phyloP scores from a whole-genome alignment of 768 basidiomycete species.

The Nevesoporus exiguus region DNA sequence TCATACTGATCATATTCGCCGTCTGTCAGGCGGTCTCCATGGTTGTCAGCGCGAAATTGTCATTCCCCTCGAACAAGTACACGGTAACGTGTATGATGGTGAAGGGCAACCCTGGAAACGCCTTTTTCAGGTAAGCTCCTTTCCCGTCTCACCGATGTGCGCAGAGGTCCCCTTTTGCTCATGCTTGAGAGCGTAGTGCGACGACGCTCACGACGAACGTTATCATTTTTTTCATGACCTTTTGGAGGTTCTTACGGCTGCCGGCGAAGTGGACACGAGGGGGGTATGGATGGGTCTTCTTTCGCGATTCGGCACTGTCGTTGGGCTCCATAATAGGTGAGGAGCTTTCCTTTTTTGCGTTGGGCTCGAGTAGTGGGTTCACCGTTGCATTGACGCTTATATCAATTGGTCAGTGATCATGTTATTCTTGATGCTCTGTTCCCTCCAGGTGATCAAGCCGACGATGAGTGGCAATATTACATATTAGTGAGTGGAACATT shows the following conservation, averaged over 20 bases:
- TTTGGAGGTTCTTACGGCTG: constrained; percentile 16
- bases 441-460: constrained; percentile 8
- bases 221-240: constrained; percentile 16
- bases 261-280: constrained; percentile 7
- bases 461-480: constrained; percentile 18
- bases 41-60: constrained; percentile 12
- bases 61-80: constrained; percentile 7
- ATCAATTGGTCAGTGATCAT: constrained; percentile 7
- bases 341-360: not conserved
- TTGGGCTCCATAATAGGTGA: constrained; percentile 13
- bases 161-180: not conserved
- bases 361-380: not conserved
- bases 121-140: constrained; percentile 20
- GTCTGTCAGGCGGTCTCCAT: constrained; percentile 15
- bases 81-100: constrained; percentile 17
- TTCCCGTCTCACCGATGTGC: no score
- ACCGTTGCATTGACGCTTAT: not conserved
- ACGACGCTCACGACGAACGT: constrained; percentile 19
- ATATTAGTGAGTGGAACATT: constrained; percentile 15
- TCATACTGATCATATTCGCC: constrained; percentile 8
- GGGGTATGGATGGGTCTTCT: constrained; percentile 3
- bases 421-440: constrained; percentile 19
- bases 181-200: not conserved
- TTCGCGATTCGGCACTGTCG: constrained; percentile 19
- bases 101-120: constrained; percentile 9